phyloP scores from a whole-genome alignment of 2,329 filamentous ascomycete genomes.

The Hortaea werneckii region DNA sequence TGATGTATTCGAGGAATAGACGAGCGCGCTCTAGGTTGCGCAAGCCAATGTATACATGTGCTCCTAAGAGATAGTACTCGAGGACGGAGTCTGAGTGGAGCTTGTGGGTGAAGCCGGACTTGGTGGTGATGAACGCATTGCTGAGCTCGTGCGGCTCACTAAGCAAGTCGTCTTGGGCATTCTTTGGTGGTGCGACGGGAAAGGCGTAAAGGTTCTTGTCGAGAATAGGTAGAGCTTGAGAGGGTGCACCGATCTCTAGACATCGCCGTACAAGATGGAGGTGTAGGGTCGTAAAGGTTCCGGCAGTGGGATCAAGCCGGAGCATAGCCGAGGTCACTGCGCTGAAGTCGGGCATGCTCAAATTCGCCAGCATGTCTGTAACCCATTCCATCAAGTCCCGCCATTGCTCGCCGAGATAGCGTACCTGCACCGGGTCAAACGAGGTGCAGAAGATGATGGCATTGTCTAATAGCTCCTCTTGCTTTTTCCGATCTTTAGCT shows the following conservation, averaged over 20 bases:
- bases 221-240: slow-evolving; percentile 50
- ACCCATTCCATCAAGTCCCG: slow-evolving; percentile 32
- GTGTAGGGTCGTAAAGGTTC: slow-evolving; percentile 57
- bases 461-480: slow-evolving; percentile 37
- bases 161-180: slow-evolving; percentile 29
- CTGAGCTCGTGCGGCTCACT: slow-evolving; percentile 34
- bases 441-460: slow-evolving; percentile 36
- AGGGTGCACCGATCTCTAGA: slow-evolving; percentile 42
- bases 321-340: slow-evolving; percentile 46
- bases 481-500: slow-evolving; percentile 20
- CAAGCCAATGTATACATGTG: slow-evolving; percentile 37
- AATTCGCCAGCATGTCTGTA: slow-evolving; percentile 4
- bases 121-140: slow-evolving; percentile 49
- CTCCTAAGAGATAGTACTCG: slow-evolving; percentile 42
- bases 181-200: slow-evolving; percentile 32
- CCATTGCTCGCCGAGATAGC: slow-evolving; percentile 43
- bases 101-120: slow-evolving; percentile 46
- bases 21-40: slow-evolving; percentile 34
- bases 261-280: slow-evolving; percentile 49
- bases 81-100: slow-evolving; percentile 46
- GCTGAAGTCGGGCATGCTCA: slow-evolving; percentile 17
- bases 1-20: slow-evolving; percentile 37
- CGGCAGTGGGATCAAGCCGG: slow-evolving; percentile 55
- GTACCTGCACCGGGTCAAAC: slow-evolving; percentile 46
- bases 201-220: slow-evolving; percentile 58